Evolutionary conservation across 805 yeast species (phyloP).

Genomic region (Tetrapisispora arboricola): DNA sequence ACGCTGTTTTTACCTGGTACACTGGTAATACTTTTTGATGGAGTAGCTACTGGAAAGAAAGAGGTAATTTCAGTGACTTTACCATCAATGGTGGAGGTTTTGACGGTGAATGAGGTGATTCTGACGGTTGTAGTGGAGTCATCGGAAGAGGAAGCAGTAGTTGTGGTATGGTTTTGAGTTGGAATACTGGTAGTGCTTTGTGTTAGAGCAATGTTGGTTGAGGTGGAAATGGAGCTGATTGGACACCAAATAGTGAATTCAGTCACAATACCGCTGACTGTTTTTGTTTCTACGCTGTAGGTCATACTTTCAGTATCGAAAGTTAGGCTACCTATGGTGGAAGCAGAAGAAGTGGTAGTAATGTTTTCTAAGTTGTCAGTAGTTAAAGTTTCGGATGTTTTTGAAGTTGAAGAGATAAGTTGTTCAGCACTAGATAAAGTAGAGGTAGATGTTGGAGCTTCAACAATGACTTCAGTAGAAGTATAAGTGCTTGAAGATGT

Average conservation of each 20-base stretch:
- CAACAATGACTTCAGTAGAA: background rate
- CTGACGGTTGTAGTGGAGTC: background rate
- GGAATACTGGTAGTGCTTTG: constrained; percentile 1
- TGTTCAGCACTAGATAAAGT: too few relatives aligned
- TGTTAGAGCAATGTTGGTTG: background rate
- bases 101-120: background rate
- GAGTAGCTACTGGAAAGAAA: background rate
- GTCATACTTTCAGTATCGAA: background rate
- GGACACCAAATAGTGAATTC: constrained; percentile 28
- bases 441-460: background rate
- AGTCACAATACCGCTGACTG: constrained; percentile 1
- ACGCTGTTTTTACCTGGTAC: background rate
- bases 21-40: background rate
- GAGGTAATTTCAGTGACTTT: constrained; percentile 6
- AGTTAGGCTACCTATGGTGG: background rate
- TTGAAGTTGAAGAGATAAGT: background rate
- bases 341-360: background rate
- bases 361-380: background rate
- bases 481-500: background rate
- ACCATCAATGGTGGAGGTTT: constrained; percentile 6
- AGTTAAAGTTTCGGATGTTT: background rate
- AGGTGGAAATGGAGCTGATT: constrained; percentile 12
- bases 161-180: background rate
- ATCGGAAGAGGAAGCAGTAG: background rate
- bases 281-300: background rate